These are phyloP conservation scores for Pulchroboletus neoregius DNA, from an alignment of 1,284 basidiomycete species.

Conservation along the genomic window DNA sequence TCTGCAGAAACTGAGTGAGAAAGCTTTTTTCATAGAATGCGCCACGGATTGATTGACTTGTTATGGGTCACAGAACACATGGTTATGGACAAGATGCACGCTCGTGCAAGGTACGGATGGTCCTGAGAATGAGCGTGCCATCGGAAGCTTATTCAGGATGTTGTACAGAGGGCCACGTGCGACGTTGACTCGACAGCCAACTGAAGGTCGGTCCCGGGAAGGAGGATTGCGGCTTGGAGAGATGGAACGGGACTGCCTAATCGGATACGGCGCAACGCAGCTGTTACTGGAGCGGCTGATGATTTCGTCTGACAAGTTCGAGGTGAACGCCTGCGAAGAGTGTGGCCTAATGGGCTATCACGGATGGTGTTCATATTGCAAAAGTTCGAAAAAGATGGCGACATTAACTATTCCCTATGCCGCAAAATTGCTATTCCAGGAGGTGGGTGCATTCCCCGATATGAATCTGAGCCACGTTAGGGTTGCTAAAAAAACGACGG, in stretches of 20 bases:
- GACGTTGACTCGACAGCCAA: constrained; percentile 95
- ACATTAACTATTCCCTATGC: constrained; percentile 98
- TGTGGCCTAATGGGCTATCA: constrained; percentile 98
- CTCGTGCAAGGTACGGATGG: constrained; percentile 75
- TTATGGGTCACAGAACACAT: constrained; percentile 67
- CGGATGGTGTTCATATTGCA: constrained; percentile 95
- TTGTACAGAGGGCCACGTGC: constrained; percentile 83
- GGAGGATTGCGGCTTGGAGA: constrained; percentile 96
- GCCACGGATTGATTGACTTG: constrained; percentile 24
- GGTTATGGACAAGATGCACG: constrained; percentile 99
- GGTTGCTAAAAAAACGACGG: constrained; percentile 2
- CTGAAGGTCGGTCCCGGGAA: constrained; percentile 96
- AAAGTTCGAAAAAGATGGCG: constrained; percentile 93
- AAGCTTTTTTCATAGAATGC: not conserved
- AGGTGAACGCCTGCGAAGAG: constrained; percentile 92
- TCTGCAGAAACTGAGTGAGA: constrained; percentile 73
- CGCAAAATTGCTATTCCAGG: constrained; percentile 95
- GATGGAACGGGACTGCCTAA: constrained; percentile 98
- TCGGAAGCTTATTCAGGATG: constrained; percentile 8
- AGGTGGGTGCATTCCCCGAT: constrained; percentile 51
- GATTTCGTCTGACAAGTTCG: constrained; percentile 97
- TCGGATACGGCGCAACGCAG: constrained; percentile 96
- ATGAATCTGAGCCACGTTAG: not conserved
- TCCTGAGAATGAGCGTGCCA: constrained; percentile 6
- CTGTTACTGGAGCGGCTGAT: constrained; percentile 94